Conservation (phyloP, 208 protist genomes). For the Leishmania amazonensis region DNA sequence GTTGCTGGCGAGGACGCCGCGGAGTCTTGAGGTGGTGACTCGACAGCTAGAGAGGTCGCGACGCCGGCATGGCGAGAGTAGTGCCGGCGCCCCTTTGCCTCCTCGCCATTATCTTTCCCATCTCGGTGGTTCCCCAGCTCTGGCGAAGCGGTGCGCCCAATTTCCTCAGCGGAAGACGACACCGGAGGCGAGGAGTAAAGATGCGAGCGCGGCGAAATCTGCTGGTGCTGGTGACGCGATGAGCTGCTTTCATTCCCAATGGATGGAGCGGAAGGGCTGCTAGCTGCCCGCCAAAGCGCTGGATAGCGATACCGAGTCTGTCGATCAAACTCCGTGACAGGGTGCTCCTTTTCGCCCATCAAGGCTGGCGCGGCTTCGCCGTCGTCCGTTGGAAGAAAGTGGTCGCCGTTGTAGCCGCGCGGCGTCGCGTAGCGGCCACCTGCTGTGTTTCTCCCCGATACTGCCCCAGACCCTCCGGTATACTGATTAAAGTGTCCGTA, state of each 20-base stretch:
- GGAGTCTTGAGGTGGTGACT: not conserved
- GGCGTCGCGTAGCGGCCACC: not conserved
- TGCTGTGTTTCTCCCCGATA: not conserved
- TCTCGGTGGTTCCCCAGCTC: conserved; percentile 5
- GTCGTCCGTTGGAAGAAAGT: conserved; percentile 15
- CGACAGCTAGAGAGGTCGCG: conserved; percentile 9
- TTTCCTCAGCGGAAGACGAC: not conserved
- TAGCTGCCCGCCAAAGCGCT: not conserved
- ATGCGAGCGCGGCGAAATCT: conserved; percentile 11
- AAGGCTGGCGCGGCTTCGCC: conserved; percentile 9
- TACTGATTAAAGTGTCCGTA: conserved; percentile 19
- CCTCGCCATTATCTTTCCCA: conserved; percentile 8
- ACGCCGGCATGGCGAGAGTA: conserved; percentile 11
- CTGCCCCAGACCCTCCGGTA: not conserved
- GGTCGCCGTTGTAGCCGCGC: conserved; percentile 4
- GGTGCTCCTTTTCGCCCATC: not conserved
- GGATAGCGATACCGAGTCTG: conserved; percentile 10
- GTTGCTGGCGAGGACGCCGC: conserved; percentile 4
- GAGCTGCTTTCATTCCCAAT: conserved; percentile 1
- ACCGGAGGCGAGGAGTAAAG: not conserved
- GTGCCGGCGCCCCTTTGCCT: conserved; percentile 16
- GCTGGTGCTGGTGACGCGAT: conserved; percentile 5
- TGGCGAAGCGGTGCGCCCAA: not conserved
- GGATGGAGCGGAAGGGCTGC: conserved; percentile 2
- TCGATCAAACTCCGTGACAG: conserved; percentile 13